phyloP scores from a whole-genome alignment of 306 rosid genomes.

The Citrullus mucosospermus region DNA sequence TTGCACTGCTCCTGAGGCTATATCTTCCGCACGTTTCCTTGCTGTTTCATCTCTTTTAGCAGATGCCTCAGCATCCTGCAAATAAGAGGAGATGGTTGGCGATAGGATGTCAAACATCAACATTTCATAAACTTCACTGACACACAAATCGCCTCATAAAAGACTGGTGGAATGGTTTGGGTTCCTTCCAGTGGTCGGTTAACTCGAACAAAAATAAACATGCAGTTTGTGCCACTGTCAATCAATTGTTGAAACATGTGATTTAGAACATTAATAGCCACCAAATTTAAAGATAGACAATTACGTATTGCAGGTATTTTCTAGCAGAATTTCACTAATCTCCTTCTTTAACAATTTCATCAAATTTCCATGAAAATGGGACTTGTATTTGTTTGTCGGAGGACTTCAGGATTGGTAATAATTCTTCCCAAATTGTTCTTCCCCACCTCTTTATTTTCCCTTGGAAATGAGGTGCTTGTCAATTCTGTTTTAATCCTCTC shows the following conservation, averaged over 20 bases:
- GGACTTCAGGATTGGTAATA: background rate
- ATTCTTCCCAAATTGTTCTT: background rate
- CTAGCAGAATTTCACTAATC: background rate
- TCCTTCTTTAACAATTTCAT: background rate
- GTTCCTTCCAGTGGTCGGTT: background rate
- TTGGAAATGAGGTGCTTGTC: background rate
- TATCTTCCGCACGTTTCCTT: constrained; percentile 70
- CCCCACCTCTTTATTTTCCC: background rate
- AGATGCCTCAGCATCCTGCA: constrained; percentile 60
- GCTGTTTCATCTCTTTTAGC: constrained; percentile 60
- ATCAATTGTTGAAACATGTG: background rate
- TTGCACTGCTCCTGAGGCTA: constrained; percentile 57
- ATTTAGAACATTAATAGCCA: background rate
- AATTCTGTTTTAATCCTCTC: background rate
- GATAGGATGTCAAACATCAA: constrained; percentile 1
- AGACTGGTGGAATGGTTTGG: background rate
- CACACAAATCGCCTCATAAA: background rate
- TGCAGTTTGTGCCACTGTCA: background rate
- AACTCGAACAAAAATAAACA: background rate
- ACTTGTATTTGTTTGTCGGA: background rate
- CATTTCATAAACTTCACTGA: background rate
- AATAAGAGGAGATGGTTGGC: background rate
- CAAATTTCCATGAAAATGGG: background rate
- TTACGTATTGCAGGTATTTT: background rate
- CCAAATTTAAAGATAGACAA: background rate